Percentiles rank a stretch among this genome's conserved stretches.
These are phyloP conservation scores for Heritiera littoralis DNA, from an alignment of 345 rosid species.

Conservation along the genomic window DNA sequence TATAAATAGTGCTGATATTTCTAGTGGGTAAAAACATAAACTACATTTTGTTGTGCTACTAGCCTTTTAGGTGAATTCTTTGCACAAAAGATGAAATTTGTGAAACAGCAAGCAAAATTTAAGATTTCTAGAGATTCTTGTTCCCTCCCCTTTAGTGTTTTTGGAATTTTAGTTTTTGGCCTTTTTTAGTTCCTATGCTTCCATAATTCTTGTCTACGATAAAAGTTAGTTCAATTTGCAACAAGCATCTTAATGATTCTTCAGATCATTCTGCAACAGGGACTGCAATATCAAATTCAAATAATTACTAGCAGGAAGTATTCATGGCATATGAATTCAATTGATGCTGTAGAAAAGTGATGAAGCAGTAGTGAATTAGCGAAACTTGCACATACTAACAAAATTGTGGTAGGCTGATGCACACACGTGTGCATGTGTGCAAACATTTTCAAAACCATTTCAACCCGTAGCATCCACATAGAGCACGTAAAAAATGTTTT, in stretches of 20 bases:
- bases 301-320: slow-evolving; percentile 2
- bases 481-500: not conserved
- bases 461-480: not conserved
- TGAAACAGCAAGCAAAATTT: not conserved
- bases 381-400: not conserved
- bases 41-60: not conserved
- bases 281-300: not conserved
- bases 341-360: not conserved
- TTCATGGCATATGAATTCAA: not conserved
- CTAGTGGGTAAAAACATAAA: not conserved
- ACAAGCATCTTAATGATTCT: not conserved
- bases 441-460: slow-evolving; percentile 1
- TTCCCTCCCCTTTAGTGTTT: not conserved
- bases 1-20: not conserved
- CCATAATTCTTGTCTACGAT: not conserved
- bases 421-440: not conserved
- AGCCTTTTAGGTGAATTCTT: not conserved
- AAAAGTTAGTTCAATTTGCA: slow-evolving; percentile 9
- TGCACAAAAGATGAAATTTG: not conserved
- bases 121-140: slow-evolving; percentile 7
- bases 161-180: not conserved
- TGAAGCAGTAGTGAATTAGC: not conserved
- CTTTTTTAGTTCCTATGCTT: too few relatives aligned
- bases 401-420: not conserved
- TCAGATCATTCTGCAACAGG: not conserved